Percentiles rank a stretch among this genome's conserved stretches.
Conservation (phyloP, 2,329 filamentous ascomycete species). For the Venturiaceae sp. region DNA sequence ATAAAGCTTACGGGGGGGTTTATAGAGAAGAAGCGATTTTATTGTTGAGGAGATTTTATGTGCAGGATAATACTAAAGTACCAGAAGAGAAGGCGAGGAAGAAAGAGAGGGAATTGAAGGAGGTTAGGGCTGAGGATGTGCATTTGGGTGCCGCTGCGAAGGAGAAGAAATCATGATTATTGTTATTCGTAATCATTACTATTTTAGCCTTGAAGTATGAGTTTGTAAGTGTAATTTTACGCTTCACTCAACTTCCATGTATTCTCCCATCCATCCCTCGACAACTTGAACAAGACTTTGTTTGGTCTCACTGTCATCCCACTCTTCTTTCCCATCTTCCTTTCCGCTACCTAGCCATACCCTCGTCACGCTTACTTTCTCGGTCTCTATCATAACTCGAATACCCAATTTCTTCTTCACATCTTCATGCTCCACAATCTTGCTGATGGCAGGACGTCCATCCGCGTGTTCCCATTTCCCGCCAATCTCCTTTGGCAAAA, state of each 20-base stretch:
- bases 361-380: conserved; percentile 1
- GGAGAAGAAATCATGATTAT: not conserved
- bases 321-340: conserved; percentile 13
- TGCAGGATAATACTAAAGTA: conserved; percentile 95
- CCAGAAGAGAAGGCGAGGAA: conserved; percentile 11
- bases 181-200: not conserved
- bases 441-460: conserved; percentile 14
- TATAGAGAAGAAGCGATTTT: conserved; percentile 90
- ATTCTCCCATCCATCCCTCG: conserved; percentile 13
- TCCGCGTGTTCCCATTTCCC: conserved; percentile 11
- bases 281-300: conserved; percentile 16
- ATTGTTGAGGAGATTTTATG: conserved; percentile 85
- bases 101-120: not conserved
- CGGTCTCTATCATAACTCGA: not conserved
- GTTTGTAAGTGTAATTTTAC: too few relatives aligned
- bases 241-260: not conserved
- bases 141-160: not conserved
- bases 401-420: not conserved
- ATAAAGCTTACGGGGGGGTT: conserved; percentile 76
- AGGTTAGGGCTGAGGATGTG: not conserved
- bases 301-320: conserved; percentile 15
- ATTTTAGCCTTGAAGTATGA: not conserved
- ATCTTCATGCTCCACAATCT: conserved; percentile 13
- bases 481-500: conserved; percentile 17
- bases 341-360: conserved; percentile 8